Base-by-base conservation (phyloP, 2,329 filamentous ascomycete species). In the Microascus cirrosus region DNA sequence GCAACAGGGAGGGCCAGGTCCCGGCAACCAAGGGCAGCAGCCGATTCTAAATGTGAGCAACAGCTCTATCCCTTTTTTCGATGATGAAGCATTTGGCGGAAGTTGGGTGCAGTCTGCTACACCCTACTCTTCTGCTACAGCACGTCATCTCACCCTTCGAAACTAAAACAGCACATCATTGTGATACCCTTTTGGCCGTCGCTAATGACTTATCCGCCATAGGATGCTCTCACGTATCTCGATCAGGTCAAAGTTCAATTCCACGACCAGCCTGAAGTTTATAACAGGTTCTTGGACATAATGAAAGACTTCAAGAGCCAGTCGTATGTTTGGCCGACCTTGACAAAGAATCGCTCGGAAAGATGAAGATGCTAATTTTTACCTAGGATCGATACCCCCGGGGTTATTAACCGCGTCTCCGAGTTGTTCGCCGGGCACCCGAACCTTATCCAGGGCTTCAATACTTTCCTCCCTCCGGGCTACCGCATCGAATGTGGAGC, bases 261-360 rank as follows among this genome's bases (percentile, higher is more conserved):
- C 65, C 89, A 91, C 60, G 93, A 97, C 62, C 91, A 96, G 64
- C 92, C 94, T 3, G 93, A 97, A 70, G 94, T 99, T 0, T 99
- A 99, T 67, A 97, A 97, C 67, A 81, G 89, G 42, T 97, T 99
- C 65, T 75, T 99, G 53, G 94, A 99, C 65, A 99, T 99, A 54
- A 99, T 99, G 94, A 99, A 99, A 68, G 94, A 99, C 65, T 99
- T 99, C 71, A 99, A 99, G 74, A 96, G 91, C 66, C 93, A 96
- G 74, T 91, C 92, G 83, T 92, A 77, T 74, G 87, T 80, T 58
- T 32, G 5, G 28, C 22, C n/a, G 3, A 24, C 53, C 18, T 24
- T 11, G 48, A 51, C 6, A 12, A 7, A 13, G 13, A 22, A 6
- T 3, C 6, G 22, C 8, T 2, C 4, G n/a, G n/a, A 12, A 22